These are phyloP conservation scores for Penicillium sp. DNA, from an alignment of 2,329 filamentous ascomycete species.

Conservation along the genomic window DNA sequence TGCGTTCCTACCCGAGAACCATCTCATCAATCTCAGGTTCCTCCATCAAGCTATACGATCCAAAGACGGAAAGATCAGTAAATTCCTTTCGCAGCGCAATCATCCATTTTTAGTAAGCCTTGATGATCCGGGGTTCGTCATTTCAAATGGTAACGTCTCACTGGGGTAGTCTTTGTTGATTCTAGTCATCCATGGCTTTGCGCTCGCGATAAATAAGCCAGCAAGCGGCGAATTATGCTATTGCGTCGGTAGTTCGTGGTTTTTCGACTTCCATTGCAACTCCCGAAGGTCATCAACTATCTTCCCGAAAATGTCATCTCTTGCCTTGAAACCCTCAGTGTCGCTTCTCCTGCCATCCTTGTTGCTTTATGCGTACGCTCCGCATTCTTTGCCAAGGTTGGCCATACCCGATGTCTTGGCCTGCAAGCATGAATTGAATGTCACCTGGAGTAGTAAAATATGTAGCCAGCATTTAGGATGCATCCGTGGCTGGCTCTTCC, in stretches of 20 bases:
- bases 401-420: conserved; percentile 25
- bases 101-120: conserved; percentile 61
- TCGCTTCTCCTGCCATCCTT: conserved; percentile 21
- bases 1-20: conserved; percentile 19
- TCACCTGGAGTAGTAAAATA: conserved; percentile 46
- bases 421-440: conserved; percentile 18
- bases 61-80: conserved; percentile 43
- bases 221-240: conserved; percentile 58
- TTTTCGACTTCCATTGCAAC: conserved; percentile 43
- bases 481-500: no score
- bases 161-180: conserved; percentile 60
- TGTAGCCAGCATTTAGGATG: background rate
- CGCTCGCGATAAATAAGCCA: conserved; percentile 59
- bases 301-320: conserved; percentile 9
- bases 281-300: conserved; percentile 20
- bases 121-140: conserved; percentile 48
- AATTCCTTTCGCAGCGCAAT: conserved; percentile 59
- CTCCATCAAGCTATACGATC: conserved; percentile 3
- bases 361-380: conserved; percentile 18
- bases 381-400: conserved; percentile 15
- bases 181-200: conserved; percentile 65
- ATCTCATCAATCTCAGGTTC: conserved; percentile 17
- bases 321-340: conserved; percentile 11
- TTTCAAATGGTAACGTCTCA: conserved; percentile 59
- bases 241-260: conserved; percentile 71